Base-by-base conservation (phyloP, 2,329 filamentous ascomycete genomes). In the Metarhizium sp. region DNA sequence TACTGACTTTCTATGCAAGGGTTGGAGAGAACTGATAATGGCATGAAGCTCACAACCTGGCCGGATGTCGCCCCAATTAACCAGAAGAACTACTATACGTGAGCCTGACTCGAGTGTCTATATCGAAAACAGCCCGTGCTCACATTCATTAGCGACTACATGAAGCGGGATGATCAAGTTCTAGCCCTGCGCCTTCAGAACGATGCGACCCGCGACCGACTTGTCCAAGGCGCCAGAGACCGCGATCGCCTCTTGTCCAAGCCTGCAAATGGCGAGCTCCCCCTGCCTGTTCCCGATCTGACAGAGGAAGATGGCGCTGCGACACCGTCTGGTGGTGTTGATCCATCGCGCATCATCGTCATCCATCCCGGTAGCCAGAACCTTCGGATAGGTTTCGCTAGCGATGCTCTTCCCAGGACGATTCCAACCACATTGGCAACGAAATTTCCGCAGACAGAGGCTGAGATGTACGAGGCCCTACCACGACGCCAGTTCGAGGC, bases 1-100 rank as follows among this genome's bases (percentile, higher is more conserved):
- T 6, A n/a, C 53, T 58, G 34, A 55, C 56, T 43, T 54, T 47
- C 46, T 50, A 45, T 30, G 29, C 42, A 69, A 96, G 92, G 94
- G 61, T 84, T 99, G 61, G 90, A 95, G 75, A 84, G 92, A 68
- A 97, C 94, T 58, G 94, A 99, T 77, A 99, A 99, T 82, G 92
- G 92, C 74, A 92, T 99, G 87, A 94, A 92, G 68, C 83, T 94
- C 67, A 89, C 91, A 50, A 95, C 81, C 70, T 99, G 94, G 92
- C 92, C 94, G 10, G 87, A 94, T 67, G 85, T 96, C 56, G 80
- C 83, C 47, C 90, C 94, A 65, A 99, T 99, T 73, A 99, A 99
- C 69, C 94, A 99, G 72, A 99, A 99, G 77, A 99, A 99, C 72
- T 99, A 99, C 73, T 96, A 96, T 71, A 96, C 92, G 90, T 94